These are phyloP conservation scores for Lactarius pseudohatsudake DNA, from an alignment of 768 basidiomycete species.

Conservation along the genomic window DNA sequence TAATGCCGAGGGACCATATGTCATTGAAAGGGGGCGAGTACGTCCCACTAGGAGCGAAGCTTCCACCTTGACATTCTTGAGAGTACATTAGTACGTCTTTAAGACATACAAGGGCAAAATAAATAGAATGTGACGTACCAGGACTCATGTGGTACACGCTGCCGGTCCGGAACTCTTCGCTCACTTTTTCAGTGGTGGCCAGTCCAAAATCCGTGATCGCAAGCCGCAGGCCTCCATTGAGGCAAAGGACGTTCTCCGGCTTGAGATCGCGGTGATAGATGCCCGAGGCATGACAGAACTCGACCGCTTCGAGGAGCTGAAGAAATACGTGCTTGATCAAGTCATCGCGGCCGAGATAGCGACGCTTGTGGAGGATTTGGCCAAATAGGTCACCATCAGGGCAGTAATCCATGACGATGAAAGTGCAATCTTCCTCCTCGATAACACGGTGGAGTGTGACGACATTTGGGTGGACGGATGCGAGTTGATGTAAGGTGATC, in stretches of 20 bases:
- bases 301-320: conserved; percentile 91
- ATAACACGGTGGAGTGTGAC: conserved; percentile 88
- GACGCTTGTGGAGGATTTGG: conserved; percentile 75
- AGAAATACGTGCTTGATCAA: conserved; percentile 90
- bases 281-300: conserved; percentile 86
- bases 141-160: conserved; percentile 99
- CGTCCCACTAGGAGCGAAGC: conserved; percentile 56
- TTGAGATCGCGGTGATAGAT: conserved; percentile 98
- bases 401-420: conserved; percentile 93
- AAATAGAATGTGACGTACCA: conserved; percentile 47
- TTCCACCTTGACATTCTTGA: conserved; percentile 85
- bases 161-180: conserved; percentile 91
- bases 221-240: conserved; percentile 70
- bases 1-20: conserved; percentile 95
- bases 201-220: conserved; percentile 95
- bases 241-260: conserved; percentile 93
- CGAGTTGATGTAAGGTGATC: conserved; percentile 76
- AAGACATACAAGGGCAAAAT: conserved; percentile 16
- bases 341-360: conserved; percentile 80
- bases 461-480: conserved; percentile 74
- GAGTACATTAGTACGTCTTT: conserved; percentile 31
- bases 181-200: conserved; percentile 81
- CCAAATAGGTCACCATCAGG: conserved; percentile 89
- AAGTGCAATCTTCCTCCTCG: conserved; percentile 78
- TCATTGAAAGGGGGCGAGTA: conserved; percentile 92